Evolutionary conservation across 805 yeast genomes (phyloP), one percentile per base, ranked within the genome.

Genomic region (Monosporozyma solicola): DNA sequence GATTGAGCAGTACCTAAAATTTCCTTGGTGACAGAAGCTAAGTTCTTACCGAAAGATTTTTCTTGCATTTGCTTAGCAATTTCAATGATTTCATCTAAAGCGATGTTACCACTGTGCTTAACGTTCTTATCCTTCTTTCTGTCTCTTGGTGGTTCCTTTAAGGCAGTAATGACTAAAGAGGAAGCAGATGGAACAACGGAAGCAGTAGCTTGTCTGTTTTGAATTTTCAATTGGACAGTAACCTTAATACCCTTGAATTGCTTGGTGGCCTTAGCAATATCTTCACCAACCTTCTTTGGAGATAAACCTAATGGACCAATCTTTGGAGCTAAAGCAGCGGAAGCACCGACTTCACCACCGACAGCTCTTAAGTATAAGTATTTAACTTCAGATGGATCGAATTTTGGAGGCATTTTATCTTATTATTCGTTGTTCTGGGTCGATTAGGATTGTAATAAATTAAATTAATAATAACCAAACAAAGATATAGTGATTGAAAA

Each of bases 221-320:
- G 99, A 74, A 94, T 92, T 77, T 85, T 94, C 78, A 94, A 84
- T 82, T 90, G 96, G 63, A 94, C 98, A 66, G 99, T 94, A 74
- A 94, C 98, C 79, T 92, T 88, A 72, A 94, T 92, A 84, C 99
- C 99, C 82, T 94, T 94, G 95, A 84, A 94, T 74, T 85, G 83
- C 81, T 88, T 86, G 81, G 99, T 94, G 76, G 99, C 99, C 86
- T 94, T 94, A 77, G 99, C 99, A 72, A 94, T 94, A 76, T 94
- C 99, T 80, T 94, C 99, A 91, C 99, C 99, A 74, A 94, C 97
- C 85, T 94, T 92, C 95, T 92, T 94, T 83, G 99, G 97, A 61
- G 97, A 91, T 71, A 94, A 83, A 90, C 99, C 99, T 75, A 94
- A 89, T 70, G 99, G 99, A 89, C 99, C 99, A 74, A 94, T 94